Conservation (phyloP, 2,329 filamentous ascomycete species). For the Penicillium paneum region DNA sequence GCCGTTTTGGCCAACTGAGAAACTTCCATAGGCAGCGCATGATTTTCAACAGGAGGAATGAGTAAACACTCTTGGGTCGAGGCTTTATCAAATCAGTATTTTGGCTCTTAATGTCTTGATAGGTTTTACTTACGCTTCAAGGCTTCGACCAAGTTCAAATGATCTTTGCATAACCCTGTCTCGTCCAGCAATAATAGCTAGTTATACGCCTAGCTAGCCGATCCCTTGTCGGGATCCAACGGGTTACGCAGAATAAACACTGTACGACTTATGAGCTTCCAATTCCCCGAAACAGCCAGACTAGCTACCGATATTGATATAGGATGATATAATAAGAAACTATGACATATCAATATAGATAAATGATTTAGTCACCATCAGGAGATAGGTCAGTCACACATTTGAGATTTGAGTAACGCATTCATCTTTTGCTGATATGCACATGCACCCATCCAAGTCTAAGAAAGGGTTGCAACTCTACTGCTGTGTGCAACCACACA, state of each 20-base stretch:
- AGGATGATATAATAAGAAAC: neutral
- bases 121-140: neutral
- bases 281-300: neutral
- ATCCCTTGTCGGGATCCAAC: neutral
- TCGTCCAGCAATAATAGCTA: neutral
- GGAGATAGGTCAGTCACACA: neutral
- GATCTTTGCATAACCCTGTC: neutral
- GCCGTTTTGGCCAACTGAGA: conserved; percentile 15
- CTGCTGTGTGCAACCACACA: neutral
- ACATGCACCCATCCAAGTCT: neutral
- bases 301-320: neutral
- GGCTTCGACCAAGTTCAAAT: no score
- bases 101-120: neutral
- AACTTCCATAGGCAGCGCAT: conserved; percentile 19
- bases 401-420: neutral
- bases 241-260: conserved; percentile 8
- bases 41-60: neutral
- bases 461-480: neutral
- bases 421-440: neutral
- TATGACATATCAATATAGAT: neutral
- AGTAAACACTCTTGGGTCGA: neutral
- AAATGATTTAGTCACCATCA: no score
- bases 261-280: conserved; percentile 1
- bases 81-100: neutral
- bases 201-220: neutral